Conservation (phyloP, 768 basidiomycete genomes). For the Terana coerulea region DNA sequence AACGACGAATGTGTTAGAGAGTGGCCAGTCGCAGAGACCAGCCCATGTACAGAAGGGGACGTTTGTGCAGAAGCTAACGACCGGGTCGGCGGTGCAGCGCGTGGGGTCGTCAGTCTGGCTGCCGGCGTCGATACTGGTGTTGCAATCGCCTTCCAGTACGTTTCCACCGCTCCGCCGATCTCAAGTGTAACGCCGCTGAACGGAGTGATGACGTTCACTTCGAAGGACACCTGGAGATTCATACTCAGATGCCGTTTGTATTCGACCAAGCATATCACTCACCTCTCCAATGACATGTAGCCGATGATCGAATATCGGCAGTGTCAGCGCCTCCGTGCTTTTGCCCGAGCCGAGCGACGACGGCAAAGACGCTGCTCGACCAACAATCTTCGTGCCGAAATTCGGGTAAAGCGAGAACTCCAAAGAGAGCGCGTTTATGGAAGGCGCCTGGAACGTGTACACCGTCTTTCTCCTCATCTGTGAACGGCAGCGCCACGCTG, state of each 20-base stretch:
- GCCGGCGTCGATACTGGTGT: conserved; percentile 34
- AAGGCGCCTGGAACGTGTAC: conserved; percentile 84
- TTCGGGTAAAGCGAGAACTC: conserved; percentile 97
- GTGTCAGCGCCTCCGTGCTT: conserved; percentile 49
- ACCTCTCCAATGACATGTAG: conserved; percentile 94
- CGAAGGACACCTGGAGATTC: conserved; percentile 71
- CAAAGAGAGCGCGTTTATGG: conserved; percentile 67
- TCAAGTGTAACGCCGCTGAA: conserved; percentile 92
- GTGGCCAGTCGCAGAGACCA: conserved; percentile 43
- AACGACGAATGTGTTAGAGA: conserved; percentile 85
- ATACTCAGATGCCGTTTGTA: background rate
- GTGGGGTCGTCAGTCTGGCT: conserved; percentile 19
- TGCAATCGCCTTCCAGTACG: conserved; percentile 94
- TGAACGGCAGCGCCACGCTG: conserved; percentile 81
- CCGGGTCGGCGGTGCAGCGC: conserved; percentile 23
- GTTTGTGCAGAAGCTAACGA: conserved; percentile 31
- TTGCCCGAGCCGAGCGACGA: conserved; percentile 59
- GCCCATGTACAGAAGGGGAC: conserved; percentile 66
- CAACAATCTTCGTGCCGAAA: conserved; percentile 96
- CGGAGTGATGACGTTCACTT: conserved; percentile 79
- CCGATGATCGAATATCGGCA: conserved; percentile 90
- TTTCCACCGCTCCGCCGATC: conserved; percentile 93
- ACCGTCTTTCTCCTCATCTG: conserved; percentile 56
- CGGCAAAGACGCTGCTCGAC: conserved; percentile 84
- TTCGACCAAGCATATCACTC: conserved; percentile 17